Evolutionary conservation across 2,329 filamentous ascomycete genomes (phyloP), one percentile per base, ranked within the genome.

Genomic region (Fusarium haematococcum): DNA sequence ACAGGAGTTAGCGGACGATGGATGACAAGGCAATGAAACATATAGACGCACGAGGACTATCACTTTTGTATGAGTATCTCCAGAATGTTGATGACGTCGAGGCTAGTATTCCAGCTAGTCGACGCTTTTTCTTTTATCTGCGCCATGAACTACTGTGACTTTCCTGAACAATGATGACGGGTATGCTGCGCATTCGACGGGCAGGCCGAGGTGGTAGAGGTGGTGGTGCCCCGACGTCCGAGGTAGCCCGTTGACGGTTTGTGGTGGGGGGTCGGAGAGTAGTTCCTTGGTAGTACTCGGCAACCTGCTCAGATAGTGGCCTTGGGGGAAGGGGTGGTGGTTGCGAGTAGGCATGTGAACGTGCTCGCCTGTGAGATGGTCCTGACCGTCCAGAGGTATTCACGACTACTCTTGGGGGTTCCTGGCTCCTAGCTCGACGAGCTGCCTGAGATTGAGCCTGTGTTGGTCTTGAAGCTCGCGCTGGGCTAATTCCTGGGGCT

Each of bases 101-200:
- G 74, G 68, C 57, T 71, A 41, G 57, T 62, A 65, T 67, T 60
- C 48, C 60, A 66, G 62, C 63, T 65, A 65, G 65, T 63, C 63
- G 63, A 52, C 33, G 16, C 6, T 58, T 30, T 69, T 25, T 25
- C 25, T 25, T 69, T 78, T 67, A 78, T 75, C 61, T 72, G 60
- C 73, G 73, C 59, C 72, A 71, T 52, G 67, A 57, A 70, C 76
- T 63, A 64, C 68, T 63, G 60, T 70, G 67, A 57, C 63, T 71
- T 60, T 80, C 79, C 66, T 81, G 75, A 48, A 81, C 74, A 13
- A 80, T 73, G 35, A 82, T 79, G 27, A 80, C 70, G 5, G 80
- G 79, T 67, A 80, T 76, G 33, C 79, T 81, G 16, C 67, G 74
- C 63, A 73, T 68, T 25, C 77, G 75, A 67, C 70, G 77, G 60